Base-by-base conservation (phyloP, 2,329 filamentous ascomycete species). In the Leptographium procerum region DNA sequence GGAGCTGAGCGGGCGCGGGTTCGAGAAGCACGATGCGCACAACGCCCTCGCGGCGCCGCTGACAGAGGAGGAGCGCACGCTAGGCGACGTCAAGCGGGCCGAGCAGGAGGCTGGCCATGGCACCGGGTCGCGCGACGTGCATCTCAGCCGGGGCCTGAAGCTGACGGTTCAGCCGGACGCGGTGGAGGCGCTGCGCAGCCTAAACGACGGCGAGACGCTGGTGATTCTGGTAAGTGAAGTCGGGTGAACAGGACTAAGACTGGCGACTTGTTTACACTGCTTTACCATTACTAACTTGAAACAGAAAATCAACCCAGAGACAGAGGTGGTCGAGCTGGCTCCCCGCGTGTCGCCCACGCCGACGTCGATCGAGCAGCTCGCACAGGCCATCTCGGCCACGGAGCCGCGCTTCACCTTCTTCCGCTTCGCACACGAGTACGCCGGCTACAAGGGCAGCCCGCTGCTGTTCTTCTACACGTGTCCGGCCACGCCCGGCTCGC, bases 381-480 rank as follows among this genome's bases (percentile, higher is more conserved):
- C 80, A 0, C 67, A 71, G 4, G 72, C 73, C 26, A 89, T 95
- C 61, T 86, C 86, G 7, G 63, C 77, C 11, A 78, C 77, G 24
- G 86, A 90, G 69, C 89, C 89, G 5, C 80, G 89, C 50, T 92
- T 89, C 70, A 86, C 85, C 8, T 90, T 94, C 69, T 94, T 86
- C 76, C 80, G 85, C 31, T 88, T 84, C 69, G 74, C 71, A 14
- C 79, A 86, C 66, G 78, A 79, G 48, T 72, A 83, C 61, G 72
- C 75, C 34, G 82, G 82, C 26, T 62, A 68, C 52, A 72, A 79
- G 60, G 73, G 76, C 56, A 79, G 76, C 58, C 82, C 85, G 3
- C 75, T 92, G 53, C 76, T 92, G 7, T 94, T 94, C 74, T 84
- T 94, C 68, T 92, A 91, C 73, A 92, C 88, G 7, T 91, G 88